Percentiles rank a stretch among this genome's conserved stretches.
Conservation (phyloP, 2,329 filamentous ascomycete species). For the Cercospora zeina region DNA sequence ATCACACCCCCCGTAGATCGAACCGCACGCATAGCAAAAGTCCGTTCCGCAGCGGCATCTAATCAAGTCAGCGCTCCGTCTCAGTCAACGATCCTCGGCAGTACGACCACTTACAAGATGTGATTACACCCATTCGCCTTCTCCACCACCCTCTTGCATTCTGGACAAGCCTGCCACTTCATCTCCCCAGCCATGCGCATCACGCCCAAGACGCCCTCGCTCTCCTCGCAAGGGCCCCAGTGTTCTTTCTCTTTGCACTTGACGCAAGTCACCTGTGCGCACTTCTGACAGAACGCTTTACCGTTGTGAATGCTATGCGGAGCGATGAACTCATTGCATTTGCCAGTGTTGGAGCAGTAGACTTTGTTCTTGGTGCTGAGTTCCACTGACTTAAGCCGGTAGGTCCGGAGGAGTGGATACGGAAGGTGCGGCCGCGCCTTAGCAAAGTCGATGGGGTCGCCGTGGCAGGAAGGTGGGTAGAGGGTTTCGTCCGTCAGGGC, state of each 20-base stretch:
- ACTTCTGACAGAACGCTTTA: constrained; percentile 29
- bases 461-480: constrained; percentile 18
- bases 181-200: constrained; percentile 9
- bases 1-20: constrained; percentile 10
- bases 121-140: constrained; percentile 23
- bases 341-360: constrained; percentile 22
- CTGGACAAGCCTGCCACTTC: constrained; percentile 22
- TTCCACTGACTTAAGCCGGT: constrained; percentile 20
- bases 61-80: too few species aligned
- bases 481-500: constrained; percentile 20
- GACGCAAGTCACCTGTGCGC: constrained; percentile 23
- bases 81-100: background rate
- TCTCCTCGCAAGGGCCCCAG: constrained; percentile 24
- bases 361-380: constrained; percentile 24
- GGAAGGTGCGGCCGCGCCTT: constrained; percentile 17
- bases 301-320: constrained; percentile 30
- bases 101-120: constrained; percentile 18
- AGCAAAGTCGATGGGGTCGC: constrained; percentile 9
- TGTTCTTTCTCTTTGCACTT: constrained; percentile 28
- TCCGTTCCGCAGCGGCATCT: constrained; percentile 19
- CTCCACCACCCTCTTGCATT: constrained; percentile 23
- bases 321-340: constrained; percentile 25
- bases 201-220: background rate
- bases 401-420: constrained; percentile 6
- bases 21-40: constrained; percentile 24